Evolutionary conservation across 495 filamentous ascomycete genomes (phyloP), one percentile per base, ranked within the genome.

Genomic region (Aspergillus steynii): DNA sequence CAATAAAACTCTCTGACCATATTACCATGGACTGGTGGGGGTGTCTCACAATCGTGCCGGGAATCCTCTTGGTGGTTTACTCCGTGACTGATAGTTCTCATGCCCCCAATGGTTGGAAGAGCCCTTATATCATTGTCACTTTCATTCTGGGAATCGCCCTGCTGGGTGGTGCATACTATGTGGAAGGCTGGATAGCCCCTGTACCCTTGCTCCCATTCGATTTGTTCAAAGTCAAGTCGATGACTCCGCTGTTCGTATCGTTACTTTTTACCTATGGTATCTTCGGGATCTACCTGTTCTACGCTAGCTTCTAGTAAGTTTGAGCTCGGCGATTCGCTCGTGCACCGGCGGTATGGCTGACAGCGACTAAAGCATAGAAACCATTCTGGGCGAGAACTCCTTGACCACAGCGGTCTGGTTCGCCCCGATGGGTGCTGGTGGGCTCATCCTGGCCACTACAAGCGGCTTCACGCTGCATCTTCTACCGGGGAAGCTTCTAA

Each of bases 401-500:
- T 20, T 62, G 3, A 62, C 32, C 15, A 51, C 60, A 26, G 55
- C 60, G 7, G 27, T 46, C 26, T 62, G 55, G 54, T 58, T 62
- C 50, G 54, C 60, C 27, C 60, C 60, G 9, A 62, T 62, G 60
- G 60, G 55, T n/a, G 60, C 55, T 26, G 60, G 60, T 8, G 60
- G 60, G 26, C 48, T 62, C 29, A 53, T 58, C 15, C 50, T 61
- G 37, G 59, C 59, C 29, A 61, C 59, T 2, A 20, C 55, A 27
- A 52, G 59, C 51, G 59, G 59, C 29, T 61, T 61, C 59, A 61
- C 59, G 0, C 50, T 61, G 4, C 59, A 61, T 52, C 52, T 55
- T 5, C 28, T 61, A 7, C 59, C 59, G 2, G 59, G 59, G 3
- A 61, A 61, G 34, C 27, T 61, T 3, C 29, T 61, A 1, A 51